Evolutionary conservation across 2,329 filamentous ascomycete genomes (phyloP).

Genomic region (Grosmannia serpens): DNA sequence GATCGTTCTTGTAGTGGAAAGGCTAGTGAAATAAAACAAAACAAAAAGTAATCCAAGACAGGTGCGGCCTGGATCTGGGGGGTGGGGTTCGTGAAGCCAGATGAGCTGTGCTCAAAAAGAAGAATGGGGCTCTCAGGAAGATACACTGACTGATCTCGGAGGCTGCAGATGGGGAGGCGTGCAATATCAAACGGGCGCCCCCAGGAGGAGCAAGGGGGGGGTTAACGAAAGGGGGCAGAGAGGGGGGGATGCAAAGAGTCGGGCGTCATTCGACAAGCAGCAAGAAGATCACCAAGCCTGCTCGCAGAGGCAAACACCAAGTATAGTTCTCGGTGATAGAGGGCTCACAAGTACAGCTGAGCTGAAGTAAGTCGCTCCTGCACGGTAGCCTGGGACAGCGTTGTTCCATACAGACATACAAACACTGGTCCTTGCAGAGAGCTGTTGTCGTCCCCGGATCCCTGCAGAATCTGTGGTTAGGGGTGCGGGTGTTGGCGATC

Average conservation of each 20-base stretch:
- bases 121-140: neutral
- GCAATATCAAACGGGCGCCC: neutral
- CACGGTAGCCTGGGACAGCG: neutral
- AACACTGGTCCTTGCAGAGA: neutral
- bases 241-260: too few species aligned
- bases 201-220: too few species aligned
- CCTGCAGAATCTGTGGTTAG: neutral
- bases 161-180: neutral
- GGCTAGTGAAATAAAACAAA: neutral
- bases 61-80: neutral
- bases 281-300: too few species aligned
- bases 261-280: too few species aligned
- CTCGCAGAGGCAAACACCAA: too few species aligned
- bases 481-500: neutral
- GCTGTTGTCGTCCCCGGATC: neutral
- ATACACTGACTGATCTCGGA: neutral
- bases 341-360: neutral
- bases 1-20: neutral
- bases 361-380: neutral
- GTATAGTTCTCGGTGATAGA: neutral
- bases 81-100: neutral
- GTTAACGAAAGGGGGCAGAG: too few species aligned
- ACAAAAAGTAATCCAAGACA: neutral
- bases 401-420: neutral
- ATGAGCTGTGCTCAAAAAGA: neutral